These are phyloP conservation scores for Pharus latifolius DNA, from an alignment of 176 grass and related monocot species.

Conservation along the genomic window DNA sequence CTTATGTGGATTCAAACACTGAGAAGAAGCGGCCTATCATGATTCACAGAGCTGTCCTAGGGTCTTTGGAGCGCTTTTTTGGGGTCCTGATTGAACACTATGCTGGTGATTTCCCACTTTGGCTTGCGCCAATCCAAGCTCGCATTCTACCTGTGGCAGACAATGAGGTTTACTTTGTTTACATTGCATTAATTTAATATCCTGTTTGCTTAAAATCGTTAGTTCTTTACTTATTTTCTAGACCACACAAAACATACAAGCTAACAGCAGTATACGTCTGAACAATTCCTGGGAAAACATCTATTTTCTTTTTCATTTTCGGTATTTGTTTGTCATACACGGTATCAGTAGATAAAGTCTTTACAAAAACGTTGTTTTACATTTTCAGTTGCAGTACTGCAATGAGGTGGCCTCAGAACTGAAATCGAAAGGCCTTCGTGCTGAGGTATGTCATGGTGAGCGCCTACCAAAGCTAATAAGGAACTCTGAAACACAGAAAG, in stretches of 20 bases:
- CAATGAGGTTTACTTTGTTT: conserved; percentile 51
- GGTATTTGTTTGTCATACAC: not conserved
- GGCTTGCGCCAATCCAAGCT: conserved; percentile 82
- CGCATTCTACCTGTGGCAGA: conserved; percentile 84
- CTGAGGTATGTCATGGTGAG: conserved; percentile 72
- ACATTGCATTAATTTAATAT: not conserved
- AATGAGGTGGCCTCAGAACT: conserved; percentile 52
- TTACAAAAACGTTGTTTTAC: not conserved
- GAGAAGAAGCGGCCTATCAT: conserved; percentile 85
- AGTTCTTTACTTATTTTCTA: not conserved
- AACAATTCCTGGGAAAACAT: not conserved
- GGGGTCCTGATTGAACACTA: conserved; percentile 92
- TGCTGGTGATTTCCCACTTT: conserved; percentile 95
- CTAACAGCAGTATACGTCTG: not conserved
- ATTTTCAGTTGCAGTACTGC: conserved; percentile 74
- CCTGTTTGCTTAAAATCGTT: not conserved
- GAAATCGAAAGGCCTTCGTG: conserved; percentile 59
- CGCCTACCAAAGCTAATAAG: conserved; percentile 88
- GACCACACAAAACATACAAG: not conserved
- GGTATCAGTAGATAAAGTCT: not conserved
- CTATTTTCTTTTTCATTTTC: not conserved
- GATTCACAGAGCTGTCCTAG: conserved; percentile 94
- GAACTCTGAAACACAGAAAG: conserved; percentile 73
- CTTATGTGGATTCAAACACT: conserved; percentile 74
- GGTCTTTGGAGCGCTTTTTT: conserved; percentile 89